Percentiles rank a stretch among this genome's conserved stretches.
Conservation (phyloP, 306 rosid genomes). For the Cucurbita argyrosperma region DNA sequence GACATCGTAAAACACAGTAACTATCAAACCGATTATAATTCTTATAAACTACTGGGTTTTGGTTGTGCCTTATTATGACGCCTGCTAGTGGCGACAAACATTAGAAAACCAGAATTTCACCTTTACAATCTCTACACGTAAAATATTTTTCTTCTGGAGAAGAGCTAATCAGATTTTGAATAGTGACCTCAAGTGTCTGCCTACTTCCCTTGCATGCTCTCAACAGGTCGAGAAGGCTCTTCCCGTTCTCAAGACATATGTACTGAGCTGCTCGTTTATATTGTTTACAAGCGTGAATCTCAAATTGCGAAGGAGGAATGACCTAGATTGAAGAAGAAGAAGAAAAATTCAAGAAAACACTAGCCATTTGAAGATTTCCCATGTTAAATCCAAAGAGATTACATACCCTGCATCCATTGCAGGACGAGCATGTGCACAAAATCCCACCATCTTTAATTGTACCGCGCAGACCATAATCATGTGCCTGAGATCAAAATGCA, state of each 20-base stretch:
- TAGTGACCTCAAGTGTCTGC: constrained; percentile 62
- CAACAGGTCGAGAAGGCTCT: constrained; percentile 79
- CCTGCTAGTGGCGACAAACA: not conserved
- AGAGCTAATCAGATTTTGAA: constrained; percentile 53
- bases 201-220: constrained; percentile 64
- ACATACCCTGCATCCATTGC: constrained; percentile 79
- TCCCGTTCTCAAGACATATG: constrained; percentile 89
- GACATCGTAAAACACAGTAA: constrained; percentile 8
- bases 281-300: constrained; percentile 89
- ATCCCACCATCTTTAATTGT: constrained; percentile 72
- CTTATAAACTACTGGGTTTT: not conserved
- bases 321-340: constrained; percentile 32
- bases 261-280: constrained; percentile 92
- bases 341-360: constrained; percentile 1
- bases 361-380: constrained; percentile 3
- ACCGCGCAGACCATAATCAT: constrained; percentile 66
- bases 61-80: not conserved
- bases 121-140: constrained; percentile 76
- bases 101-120: constrained; percentile 21
- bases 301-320: constrained; percentile 85
- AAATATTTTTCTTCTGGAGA: constrained; percentile 52
- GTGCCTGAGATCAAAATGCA: constrained; percentile 36
- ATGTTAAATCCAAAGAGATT: constrained; percentile 10
- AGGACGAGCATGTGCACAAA: constrained; percentile 59
- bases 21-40: not conserved